phyloP scores from a whole-genome alignment of 768 basidiomycete genomes.

The Calvatia gigantea region DNA sequence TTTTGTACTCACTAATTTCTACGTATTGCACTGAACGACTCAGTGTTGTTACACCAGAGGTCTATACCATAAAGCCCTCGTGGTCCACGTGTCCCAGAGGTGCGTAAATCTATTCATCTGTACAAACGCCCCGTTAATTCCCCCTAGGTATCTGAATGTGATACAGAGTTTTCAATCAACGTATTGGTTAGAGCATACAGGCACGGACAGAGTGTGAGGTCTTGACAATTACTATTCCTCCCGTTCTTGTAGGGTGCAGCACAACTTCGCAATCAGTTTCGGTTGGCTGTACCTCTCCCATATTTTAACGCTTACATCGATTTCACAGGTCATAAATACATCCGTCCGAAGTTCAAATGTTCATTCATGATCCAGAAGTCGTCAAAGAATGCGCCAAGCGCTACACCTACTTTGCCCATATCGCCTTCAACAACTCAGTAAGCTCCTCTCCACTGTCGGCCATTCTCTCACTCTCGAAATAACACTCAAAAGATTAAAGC shows the following conservation, averaged over 20 bases:
- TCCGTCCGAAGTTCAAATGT: conserved; percentile 87
- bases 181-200: conserved; percentile 97
- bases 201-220: conserved; percentile 99
- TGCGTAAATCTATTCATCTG: conserved; percentile 24
- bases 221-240: conserved; percentile 96
- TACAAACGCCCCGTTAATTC: background rate
- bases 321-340: conserved; percentile 74
- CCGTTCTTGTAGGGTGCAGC: conserved; percentile 87
- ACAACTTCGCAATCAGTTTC: conserved; percentile 56
- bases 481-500: conserved; percentile 78
- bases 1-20: background rate
- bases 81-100: conserved; percentile 89
- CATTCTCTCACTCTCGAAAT: background rate
- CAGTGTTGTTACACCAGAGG: conserved; percentile 56
- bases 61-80: conserved; percentile 74
- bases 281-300: background rate
- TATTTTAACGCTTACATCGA: background rate
- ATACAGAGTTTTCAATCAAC: conserved; percentile 88
- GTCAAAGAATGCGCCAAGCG: conserved; percentile 88
- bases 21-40: conserved; percentile 82
- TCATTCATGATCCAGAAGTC: conserved; percentile 88
- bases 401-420: conserved; percentile 97
- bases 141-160: conserved; percentile 65
- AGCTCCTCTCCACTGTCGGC: conserved; percentile 18
- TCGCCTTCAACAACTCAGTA: conserved; percentile 93